Base-by-base conservation (phyloP, 352 stramenopile species). In the Phytophthora sansomeana region DNA sequence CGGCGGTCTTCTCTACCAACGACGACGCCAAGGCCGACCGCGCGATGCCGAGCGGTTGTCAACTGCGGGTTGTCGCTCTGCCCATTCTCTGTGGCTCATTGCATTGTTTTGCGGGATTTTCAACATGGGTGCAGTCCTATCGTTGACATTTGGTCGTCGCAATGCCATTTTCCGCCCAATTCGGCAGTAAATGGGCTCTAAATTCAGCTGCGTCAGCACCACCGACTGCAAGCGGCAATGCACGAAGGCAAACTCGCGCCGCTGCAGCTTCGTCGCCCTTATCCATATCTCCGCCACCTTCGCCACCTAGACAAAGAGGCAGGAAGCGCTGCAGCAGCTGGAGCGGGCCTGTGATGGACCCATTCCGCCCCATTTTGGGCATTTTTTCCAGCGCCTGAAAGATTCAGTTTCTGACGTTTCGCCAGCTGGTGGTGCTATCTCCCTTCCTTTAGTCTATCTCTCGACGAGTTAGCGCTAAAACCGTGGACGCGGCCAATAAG, bases 321-420 rank as follows among this genome's bases (percentile, higher is more conserved):
- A 24, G 21, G 21, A 24, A 24, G 21, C 21, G 21, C 21, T 24
- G 21, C 21, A 1, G 21, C 21, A 24, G 21, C 21, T 24, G 21
- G 21, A 24, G 21, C 21, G 21, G 21, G 21, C 35, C 29, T 33
- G 29, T 17, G 33, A 53, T 53, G 14, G 21, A 41, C 35, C 35
- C 35, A 41, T 41, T 41, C 35, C n/a, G 35, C 5, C 6, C 35
- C 35, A 41, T 41, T 41, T 46, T 43, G 13, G n/a, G 38, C 14
- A 0, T 7, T 14, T 46, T 46, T 46, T 46, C 26, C 39, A 19
- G 39, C n/a, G 6, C 39, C 10, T 16, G 17, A 46, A 50, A 66
- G 19, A 66, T 67, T 48, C 63, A 71, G 63, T 72, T 60, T 38
- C 49, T 58, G 57, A 49, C 57, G 49, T 42, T 51, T 56, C 35